phyloP scores from a whole-genome alignment of 2,329 filamentous ascomycete species.

The Onygenales sp. region DNA sequence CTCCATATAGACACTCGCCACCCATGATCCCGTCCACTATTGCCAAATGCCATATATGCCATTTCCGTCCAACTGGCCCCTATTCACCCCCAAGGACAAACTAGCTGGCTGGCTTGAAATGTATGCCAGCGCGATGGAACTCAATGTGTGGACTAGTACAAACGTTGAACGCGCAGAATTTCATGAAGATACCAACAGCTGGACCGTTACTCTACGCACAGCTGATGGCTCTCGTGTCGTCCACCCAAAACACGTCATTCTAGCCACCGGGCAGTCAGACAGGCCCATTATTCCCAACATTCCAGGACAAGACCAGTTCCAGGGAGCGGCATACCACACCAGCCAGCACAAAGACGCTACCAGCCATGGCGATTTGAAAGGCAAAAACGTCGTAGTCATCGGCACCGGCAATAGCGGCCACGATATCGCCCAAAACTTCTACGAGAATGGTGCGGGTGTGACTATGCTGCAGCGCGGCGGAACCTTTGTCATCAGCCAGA shows the following conservation, averaged over 20 bases:
- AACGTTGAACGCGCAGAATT: conserved; percentile 31
- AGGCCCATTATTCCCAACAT: conserved; percentile 34
- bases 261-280: conserved; percentile 38
- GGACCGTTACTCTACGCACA: conserved; percentile 26
- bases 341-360: conserved; percentile 33
- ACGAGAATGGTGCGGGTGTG: conserved; percentile 40
- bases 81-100: conserved; percentile 38
- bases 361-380: conserved; percentile 21
- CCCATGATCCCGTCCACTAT: conserved; percentile 33
- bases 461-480: conserved; percentile 46
- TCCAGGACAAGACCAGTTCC: conserved; percentile 31
- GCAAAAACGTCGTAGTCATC: conserved; percentile 40
- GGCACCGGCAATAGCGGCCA: conserved; percentile 43
- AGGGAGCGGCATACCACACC: conserved; percentile 37
- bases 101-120: conserved; percentile 41
- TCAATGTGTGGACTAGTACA: conserved; percentile 38
- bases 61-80: conserved; percentile 34
- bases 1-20: conserved; percentile 23
- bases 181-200: conserved; percentile 27
- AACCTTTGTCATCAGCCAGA: conserved; percentile 41
- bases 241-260: conserved; percentile 37
- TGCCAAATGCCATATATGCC: conserved; percentile 30
- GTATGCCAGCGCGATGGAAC: conserved; percentile 40
- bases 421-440: conserved; percentile 43
- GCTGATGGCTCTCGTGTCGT: conserved; percentile 15